Base-by-base conservation (phyloP, 129 eudicot species). In the Pulicaria dysenterica region DNA sequence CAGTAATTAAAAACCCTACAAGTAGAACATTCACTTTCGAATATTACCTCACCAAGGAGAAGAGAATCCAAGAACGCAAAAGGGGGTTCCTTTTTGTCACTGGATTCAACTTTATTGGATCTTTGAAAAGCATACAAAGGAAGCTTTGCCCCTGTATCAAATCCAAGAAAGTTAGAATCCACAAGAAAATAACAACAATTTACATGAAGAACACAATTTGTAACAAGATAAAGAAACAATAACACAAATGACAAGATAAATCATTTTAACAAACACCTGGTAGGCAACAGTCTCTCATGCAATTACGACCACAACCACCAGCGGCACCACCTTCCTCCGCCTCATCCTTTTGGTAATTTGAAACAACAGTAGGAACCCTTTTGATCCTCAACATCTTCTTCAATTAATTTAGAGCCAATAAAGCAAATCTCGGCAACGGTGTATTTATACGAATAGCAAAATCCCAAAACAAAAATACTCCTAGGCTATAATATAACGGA, bases 331-430 rank as follows among this genome's bases (percentile, higher is more conserved):
- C 85, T 6, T 90, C 96, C 36, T 83, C 97, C 65, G 58, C 71
- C 34, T 94, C 99, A 17, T 94, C 99, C 93, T 90, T 94, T 60
- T 95, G 99, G 83, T 84, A 90, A 67, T 95, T 95, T 10, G 97
- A 95, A 43, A 95, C 82, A 75, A 95, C 76, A 72, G 99, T 95
- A 72, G 99, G 97, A 78, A 95, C 96, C 80, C 99, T 88, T 86
- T 91, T 95, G 58, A 95, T 95, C 84, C 81, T 91, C 80, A 95
- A 84, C 96, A 82, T 85, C 85, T 72, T 78, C 45, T 67, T 69
- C 69, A 17, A 58, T 68, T 10, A 68, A 75, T 50, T 36, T 6
- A 6, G 15, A 1, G 6, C 31, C 13, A 13, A 46, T 14, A 16
- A 38, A 41, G 4, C 12, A 58, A 34, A 58, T 50, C 42, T 19